phyloP scores from a whole-genome alignment of 192 early-diverging fungal species.

The Chytriomyces sp. region DNA sequence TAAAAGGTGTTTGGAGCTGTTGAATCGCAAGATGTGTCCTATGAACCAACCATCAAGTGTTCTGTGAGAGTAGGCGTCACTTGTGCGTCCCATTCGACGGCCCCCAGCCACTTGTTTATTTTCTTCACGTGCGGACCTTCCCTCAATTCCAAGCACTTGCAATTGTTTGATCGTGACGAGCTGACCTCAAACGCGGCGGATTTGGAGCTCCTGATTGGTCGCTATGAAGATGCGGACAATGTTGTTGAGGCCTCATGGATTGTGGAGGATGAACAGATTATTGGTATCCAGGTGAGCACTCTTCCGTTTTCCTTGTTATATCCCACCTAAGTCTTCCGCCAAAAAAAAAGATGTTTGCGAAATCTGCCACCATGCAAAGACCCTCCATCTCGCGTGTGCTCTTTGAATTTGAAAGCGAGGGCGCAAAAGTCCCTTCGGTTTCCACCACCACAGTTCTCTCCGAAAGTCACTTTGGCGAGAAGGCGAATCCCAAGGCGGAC shows the following conservation, averaged over 20 bases:
- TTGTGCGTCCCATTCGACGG: not conserved
- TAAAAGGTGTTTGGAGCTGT: conserved; percentile 10
- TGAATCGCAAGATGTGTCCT: conserved; percentile 8
- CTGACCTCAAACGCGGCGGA: not conserved
- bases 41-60: not conserved
- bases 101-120: not conserved
- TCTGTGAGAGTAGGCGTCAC: conserved; percentile 5
- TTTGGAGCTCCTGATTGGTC: conserved; percentile 1
- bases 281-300: conserved; percentile 12
- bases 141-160: conserved; percentile 1
- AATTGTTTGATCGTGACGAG: conserved; percentile 1
- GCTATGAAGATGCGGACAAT: not conserved
- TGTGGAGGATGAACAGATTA: conserved; percentile 4
- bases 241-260: conserved; percentile 19
- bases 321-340: not conserved
- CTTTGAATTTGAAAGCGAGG: not conserved
- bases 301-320: not conserved
- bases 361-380: conserved; percentile 16
- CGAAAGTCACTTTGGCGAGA: conserved; percentile 21
- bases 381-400: conserved; percentile 5
- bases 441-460: conserved; percentile 5
- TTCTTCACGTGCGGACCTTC: not conserved
- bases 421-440: not conserved
- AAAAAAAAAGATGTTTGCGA: conserved; percentile 6
- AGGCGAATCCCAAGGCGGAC: not conserved